Base-by-base conservation (phyloP, 2,329 filamentous ascomycete genomes). In the Geosmithia flava region DNA sequence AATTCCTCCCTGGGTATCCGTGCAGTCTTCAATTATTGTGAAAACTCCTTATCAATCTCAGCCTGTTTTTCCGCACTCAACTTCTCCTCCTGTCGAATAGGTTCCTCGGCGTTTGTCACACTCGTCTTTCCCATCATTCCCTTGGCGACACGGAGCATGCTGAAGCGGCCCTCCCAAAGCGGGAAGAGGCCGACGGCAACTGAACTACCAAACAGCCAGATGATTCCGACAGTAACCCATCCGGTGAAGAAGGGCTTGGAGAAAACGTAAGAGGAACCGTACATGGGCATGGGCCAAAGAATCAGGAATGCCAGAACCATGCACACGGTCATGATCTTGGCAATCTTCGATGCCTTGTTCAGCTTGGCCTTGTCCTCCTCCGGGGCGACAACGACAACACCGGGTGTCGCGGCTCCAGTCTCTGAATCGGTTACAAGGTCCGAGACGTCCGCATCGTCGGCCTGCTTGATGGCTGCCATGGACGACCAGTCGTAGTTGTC, bases 231-330 rank as follows among this genome's bases (percentile, higher is more conserved):
- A 1, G 79, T 73, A 11, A 89, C 78, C 85, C 85, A 91, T 44
- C 85, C 85, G 0, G 84, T 87, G 65, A 91, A 93, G 70, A 93
- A 93, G 20, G 72, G 73, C 70, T 87, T 85, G 62, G 75, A 81
- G 66, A 93, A 94, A 47, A 93, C 74, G 60, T 93, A 93, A 2
- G 76, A 76, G 0, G 71, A 73, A 10, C 85, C 87, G 58, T 89
- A 94, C 78, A 94, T 80, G 1, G 87, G 87, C 75, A 93, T 89
- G 0, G 87, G 87, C 87, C 87, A 93, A 15, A 93, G 72, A 6
- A 93, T 72, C 0, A 93, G 67, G 49, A 91, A 68, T 1, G 78
- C 72, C 0, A 93, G 52, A 0, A 84, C 83, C 65, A 19, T 47
- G 47, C 39, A 46, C n/a, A 44, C 81, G 67, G 1, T 76, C 69